phyloP scores from a whole-genome alignment of 306 rosid species.

The Dalbergia cultrata region DNA sequence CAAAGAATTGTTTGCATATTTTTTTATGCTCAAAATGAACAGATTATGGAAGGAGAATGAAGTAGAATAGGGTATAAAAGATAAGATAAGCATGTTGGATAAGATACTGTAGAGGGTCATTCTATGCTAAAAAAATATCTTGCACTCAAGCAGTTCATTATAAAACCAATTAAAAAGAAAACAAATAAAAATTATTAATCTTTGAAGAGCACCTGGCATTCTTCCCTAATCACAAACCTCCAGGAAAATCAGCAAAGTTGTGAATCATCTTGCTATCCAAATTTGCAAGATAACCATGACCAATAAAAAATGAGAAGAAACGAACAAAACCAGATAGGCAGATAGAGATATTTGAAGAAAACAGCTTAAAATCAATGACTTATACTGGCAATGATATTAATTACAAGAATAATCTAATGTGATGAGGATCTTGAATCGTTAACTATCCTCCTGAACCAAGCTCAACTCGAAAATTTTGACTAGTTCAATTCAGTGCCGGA shows the following conservation, averaged over 20 bases:
- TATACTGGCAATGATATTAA: slow-evolving; percentile 10
- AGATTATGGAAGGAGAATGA: background rate
- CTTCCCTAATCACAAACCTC: slow-evolving; percentile 1
- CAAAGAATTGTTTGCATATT: background rate
- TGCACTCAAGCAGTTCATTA: background rate
- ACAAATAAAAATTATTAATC: background rate
- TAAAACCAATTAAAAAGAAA: no score
- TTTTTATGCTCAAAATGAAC: background rate
- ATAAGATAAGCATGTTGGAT: background rate
- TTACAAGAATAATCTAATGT: slow-evolving; percentile 40
- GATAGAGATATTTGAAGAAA: background rate
- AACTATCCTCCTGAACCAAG: slow-evolving; percentile 24
- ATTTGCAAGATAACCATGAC: background rate
- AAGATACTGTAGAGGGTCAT: background rate
- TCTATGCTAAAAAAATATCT: background rate
- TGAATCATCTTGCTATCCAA: slow-evolving; percentile 10
- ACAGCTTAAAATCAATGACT: slow-evolving; percentile 9
- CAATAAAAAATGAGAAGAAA: background rate
- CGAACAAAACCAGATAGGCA: slow-evolving; percentile 24
- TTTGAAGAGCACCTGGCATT: background rate
- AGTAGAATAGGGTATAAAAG: background rate
- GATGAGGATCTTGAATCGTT: slow-evolving; percentile 19
- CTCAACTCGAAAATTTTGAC: slow-evolving; percentile 3
- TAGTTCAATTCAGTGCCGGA: slow-evolving; percentile 8
- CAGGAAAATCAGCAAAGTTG: slow-evolving; percentile 10